phyloP scores from a whole-genome alignment of 805 yeast species.

The Candida hispaniensis region DNA sequence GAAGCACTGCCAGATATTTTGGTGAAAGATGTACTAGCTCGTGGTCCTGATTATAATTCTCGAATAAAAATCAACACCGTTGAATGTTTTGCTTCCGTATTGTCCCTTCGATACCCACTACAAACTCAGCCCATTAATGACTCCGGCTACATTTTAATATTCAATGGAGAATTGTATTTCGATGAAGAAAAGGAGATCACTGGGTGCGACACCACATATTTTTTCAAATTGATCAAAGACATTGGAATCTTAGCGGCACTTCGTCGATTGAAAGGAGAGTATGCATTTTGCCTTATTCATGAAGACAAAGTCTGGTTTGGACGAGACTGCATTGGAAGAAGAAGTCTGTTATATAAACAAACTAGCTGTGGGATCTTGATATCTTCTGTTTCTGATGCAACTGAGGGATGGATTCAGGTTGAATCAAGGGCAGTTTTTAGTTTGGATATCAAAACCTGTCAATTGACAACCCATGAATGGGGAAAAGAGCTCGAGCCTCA shows the following conservation, averaged over 20 bases:
- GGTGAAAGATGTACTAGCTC: too few relatives aligned
- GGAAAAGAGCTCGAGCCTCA: conserved; percentile 24
- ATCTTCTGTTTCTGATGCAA: conserved; percentile 33
- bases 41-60: too few relatives aligned
- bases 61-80: too few relatives aligned
- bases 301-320: conserved; percentile 53
- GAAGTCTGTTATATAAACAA: conserved; percentile 50
- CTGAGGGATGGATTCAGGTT: conserved; percentile 4
- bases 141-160: conserved; percentile 44
- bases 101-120: conserved; percentile 71
- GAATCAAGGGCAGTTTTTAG: conserved; percentile 3
- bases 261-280: conserved; percentile 60
- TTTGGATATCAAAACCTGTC: conserved; percentile 38
- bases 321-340: conserved; percentile 70
- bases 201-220: conserved; percentile 54
- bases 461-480: conserved; percentile 42
- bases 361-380: conserved; percentile 34
- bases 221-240: conserved; percentile 33
- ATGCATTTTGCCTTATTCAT: conserved; percentile 49
- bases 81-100: conserved; percentile 49
- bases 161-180: conserved; percentile 85
- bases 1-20: too few relatives aligned
- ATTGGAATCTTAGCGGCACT: conserved; percentile 36
- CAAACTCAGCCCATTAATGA: conserved; percentile 55
- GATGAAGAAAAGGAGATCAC: conserved; percentile 28